Conservation (phyloP, 345 rosid genomes). For the Hypericum perforatum region DNA sequence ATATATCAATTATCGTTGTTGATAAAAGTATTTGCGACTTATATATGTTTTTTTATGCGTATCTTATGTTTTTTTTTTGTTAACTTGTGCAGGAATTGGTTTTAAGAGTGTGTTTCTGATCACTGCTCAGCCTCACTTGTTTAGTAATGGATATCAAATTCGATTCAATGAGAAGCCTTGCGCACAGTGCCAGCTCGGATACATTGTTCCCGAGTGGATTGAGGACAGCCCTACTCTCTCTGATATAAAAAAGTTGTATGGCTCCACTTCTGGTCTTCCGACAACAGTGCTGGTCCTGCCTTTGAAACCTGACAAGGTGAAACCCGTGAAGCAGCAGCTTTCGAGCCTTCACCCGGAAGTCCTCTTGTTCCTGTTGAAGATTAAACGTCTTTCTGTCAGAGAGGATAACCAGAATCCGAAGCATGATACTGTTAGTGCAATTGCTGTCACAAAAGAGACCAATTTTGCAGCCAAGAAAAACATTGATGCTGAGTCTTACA, state of each 20-base stretch:
- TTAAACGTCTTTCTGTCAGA: constrained; percentile 54
- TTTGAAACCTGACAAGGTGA: constrained; percentile 48
- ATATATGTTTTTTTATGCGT: not conserved
- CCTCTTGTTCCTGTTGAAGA: constrained; percentile 48
- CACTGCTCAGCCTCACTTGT: constrained; percentile 41
- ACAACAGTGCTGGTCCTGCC: constrained; percentile 55
- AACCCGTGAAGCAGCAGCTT: constrained; percentile 60
- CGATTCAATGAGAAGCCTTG: constrained; percentile 58
- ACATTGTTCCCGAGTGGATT: constrained; percentile 75
- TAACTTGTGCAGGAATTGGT: constrained; percentile 39
- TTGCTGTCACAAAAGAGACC: constrained; percentile 48
- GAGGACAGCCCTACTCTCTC: constrained; percentile 39
- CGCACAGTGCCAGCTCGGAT: constrained; percentile 49
- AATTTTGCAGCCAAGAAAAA: constrained; percentile 47
- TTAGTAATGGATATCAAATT: constrained; percentile 65
- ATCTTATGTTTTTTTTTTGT: not conserved
- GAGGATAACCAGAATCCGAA: constrained; percentile 38
- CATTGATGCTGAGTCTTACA: constrained; percentile 61
- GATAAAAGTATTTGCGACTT: no score
- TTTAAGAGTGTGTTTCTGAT: constrained; percentile 66
- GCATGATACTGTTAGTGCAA: constrained; percentile 32
- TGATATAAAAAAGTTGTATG: constrained; percentile 42
- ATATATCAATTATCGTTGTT: no score
- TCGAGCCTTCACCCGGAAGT: constrained; percentile 61
- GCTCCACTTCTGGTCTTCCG: constrained; percentile 36